Conservation (phyloP, 208 protist species). For the Trypanosoma melophagium region DNA sequence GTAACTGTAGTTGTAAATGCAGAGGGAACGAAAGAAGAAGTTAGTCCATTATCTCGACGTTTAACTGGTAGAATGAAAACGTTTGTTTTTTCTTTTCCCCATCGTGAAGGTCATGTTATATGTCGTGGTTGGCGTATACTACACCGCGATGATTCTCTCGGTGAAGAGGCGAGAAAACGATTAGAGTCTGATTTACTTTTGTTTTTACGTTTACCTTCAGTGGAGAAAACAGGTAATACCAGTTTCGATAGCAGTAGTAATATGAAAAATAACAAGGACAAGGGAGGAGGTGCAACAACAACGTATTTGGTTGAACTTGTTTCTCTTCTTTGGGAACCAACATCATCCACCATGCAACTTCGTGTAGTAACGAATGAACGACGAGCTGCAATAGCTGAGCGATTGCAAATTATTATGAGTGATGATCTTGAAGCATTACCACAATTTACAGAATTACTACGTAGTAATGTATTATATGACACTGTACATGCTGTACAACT, state of each 20-base stretch:
- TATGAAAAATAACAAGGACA: constrained; percentile 12
- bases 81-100: constrained; percentile 62
- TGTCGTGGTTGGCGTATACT: constrained; percentile 78
- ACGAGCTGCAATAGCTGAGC: constrained; percentile 27
- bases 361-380: constrained; percentile 75
- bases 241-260: constrained; percentile 9
- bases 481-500: constrained; percentile 35
- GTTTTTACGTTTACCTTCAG: constrained; percentile 50
- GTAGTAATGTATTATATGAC: constrained; percentile 33
- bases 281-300: not conserved
- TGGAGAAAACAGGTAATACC: constrained; percentile 33
- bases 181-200: constrained; percentile 64
- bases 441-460: constrained; percentile 43
- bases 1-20: not conserved
- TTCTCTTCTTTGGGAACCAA: constrained; percentile 24
- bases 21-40: not conserved
- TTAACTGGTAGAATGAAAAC: constrained; percentile 50
- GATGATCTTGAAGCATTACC: constrained; percentile 45
- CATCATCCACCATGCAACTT: constrained; percentile 58
- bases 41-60: not conserved
- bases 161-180: constrained; percentile 35
- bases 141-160: constrained; percentile 32
- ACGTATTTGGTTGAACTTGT: constrained; percentile 2
- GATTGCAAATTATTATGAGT: constrained; percentile 18
- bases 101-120: constrained; percentile 64